Evolutionary conservation across 768 basidiomycete species (phyloP).

Genomic region (Daedaleopsis nitida): DNA sequence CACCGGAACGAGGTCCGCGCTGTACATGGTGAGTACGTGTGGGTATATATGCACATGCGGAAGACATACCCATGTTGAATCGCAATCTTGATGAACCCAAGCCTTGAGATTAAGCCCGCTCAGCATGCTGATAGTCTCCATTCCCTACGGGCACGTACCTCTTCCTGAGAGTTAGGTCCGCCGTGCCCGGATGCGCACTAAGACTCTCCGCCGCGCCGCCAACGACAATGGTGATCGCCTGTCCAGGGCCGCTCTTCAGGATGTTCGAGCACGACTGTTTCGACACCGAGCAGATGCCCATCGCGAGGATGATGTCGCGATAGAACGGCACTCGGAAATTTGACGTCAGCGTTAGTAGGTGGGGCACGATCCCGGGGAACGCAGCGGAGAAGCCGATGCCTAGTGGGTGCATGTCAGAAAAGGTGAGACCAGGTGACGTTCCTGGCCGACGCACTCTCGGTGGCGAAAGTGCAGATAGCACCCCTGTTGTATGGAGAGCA

Average conservation of each 20-base stretch:
- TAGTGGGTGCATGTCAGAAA: constrained; percentile 28
- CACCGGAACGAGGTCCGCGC: constrained; percentile 94
- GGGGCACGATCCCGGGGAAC: constrained; percentile 91
- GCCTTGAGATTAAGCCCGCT: constrained; percentile 37
- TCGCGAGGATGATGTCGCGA: constrained; percentile 82
- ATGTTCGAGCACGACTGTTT: constrained; percentile 91
- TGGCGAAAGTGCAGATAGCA: constrained; percentile 93
- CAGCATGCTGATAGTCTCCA: not conserved
- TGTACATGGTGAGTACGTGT: constrained; percentile 31
- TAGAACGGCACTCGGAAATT: constrained; percentile 95
- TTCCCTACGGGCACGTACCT: constrained; percentile 44
- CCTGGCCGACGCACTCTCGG: constrained; percentile 62
- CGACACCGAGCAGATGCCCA: constrained; percentile 93
- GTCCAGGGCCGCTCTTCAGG: constrained; percentile 46
- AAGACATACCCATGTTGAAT: constrained; percentile 78
- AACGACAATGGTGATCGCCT: constrained; percentile 90
- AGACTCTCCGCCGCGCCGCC: constrained; percentile 96
- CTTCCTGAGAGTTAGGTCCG: constrained; percentile 78
- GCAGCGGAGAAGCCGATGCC: constrained; percentile 88
- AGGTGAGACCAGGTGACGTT: not conserved
- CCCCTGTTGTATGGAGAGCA: constrained; percentile 56
- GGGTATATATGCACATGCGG: not conserved
- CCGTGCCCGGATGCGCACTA: constrained; percentile 95
- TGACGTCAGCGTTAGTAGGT: constrained; percentile 85
- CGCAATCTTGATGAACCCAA: constrained; percentile 95